Evolutionary conservation across 2,329 filamentous ascomycete species (phyloP), one percentile per base, ranked within the genome.

Genomic region (Macrophomina tecta): DNA sequence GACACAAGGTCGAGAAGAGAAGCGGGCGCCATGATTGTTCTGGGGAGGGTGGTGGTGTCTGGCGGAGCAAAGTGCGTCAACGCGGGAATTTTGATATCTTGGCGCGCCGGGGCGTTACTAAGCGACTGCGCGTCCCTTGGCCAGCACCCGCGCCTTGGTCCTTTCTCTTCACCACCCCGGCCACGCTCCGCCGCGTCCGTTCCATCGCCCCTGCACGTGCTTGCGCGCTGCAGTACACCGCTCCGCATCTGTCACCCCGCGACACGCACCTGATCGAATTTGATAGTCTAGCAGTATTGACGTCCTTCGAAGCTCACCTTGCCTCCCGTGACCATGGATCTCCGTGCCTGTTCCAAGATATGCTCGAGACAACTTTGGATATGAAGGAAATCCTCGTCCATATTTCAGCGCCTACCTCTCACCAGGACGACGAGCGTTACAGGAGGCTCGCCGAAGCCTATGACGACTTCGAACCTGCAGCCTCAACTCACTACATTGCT

Each of bases 1-100:
- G 80, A 77, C 69, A 85, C 81, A 65, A 84, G 77, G 73, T 83
- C 82, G 67, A 82, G 75, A 51, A 84, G 76, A 55, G 82, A 82
- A 70, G 76, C 75, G 63, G 81, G 79, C 67, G 81, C 80, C 81
- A 83, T 83, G 68, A 67, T 81, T 65, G 66, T 40, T 64, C 42
- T 67, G 53, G 60, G 60, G 52, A 34, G 34, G 36, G 40, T 34
- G 36, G 60, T 64, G 51, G n/a, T 67, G 65, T 34, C 42, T 49
- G 23, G 64, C 55, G 36, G 48, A 40, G 30, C 38, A 55, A 46
- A 61, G 56, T 66, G 53, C 46, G 48, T 49, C 52, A 62, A 63
- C 56, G 58, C 58, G 42, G 56, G 56, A 64, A 67, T 67, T 67
- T 67, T 64, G 60, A 64, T 67, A 55, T 67, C 65, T 63, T 67